phyloP scores from a whole-genome alignment of 768 basidiomycete species.

The Leccinellum albellum region DNA sequence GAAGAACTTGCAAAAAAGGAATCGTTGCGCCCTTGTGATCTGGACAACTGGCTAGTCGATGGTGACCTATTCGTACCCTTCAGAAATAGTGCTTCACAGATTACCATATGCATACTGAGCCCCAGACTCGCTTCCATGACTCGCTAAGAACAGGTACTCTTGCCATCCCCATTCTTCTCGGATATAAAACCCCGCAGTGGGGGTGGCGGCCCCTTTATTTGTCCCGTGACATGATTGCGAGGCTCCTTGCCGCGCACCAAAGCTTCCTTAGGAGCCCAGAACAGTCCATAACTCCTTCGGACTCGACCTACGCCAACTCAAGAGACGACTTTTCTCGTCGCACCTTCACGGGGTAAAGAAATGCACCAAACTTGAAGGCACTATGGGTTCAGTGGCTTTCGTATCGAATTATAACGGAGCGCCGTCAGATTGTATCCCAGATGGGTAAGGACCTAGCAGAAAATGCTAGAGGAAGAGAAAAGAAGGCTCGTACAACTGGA shows the following conservation, averaged over 20 bases:
- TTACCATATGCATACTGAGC: background rate
- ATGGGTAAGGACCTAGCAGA: background rate
- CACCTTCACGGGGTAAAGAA: slow-evolving; percentile 3
- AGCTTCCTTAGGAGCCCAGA: background rate
- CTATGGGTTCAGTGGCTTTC: slow-evolving; percentile 8
- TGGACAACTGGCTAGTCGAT: slow-evolving; percentile 2
- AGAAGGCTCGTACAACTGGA: background rate
- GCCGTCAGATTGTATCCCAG: slow-evolving; percentile 3
- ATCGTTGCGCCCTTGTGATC: background rate
- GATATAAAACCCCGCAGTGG: slow-evolving; percentile 5
- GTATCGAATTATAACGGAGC: background rate
- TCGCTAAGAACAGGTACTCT: slow-evolving; percentile 6
- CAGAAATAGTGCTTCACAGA: background rate
- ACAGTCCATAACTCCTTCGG: slow-evolving; percentile 1
- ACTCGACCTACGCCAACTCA: slow-evolving; percentile 4
- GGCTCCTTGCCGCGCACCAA: background rate
- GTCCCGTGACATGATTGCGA: slow-evolving; percentile 2
- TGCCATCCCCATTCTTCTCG: slow-evolving; percentile 7
- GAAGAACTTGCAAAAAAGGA: slow-evolving; percentile 3
- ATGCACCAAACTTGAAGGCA: background rate
- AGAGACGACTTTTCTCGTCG: slow-evolving; percentile 2
- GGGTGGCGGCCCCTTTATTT: slow-evolving; percentile 3
- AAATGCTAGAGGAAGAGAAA: slow-evolving; percentile 8
- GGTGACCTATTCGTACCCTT: slow-evolving; percentile 5
- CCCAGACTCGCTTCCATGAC: slow-evolving; percentile 10